Evolutionary conservation across 306 rosid genomes (phyloP).

Genomic region (Rubus parviflorus): DNA sequence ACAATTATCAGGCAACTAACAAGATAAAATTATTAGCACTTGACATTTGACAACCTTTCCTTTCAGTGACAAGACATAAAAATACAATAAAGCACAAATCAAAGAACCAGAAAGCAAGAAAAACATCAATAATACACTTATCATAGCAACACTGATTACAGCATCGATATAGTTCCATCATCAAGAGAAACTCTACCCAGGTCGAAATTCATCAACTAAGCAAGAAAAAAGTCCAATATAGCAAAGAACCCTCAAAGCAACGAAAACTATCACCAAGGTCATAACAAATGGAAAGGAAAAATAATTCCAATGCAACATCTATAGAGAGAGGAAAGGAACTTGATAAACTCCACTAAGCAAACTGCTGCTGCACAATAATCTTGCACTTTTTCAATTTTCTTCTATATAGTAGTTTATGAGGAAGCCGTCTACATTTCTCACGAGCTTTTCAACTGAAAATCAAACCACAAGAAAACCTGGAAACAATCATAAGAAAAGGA

Average conservation of each 20-base stretch:
- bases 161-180: background rate
- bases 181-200: background rate
- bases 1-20: background rate
- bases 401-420: slow-evolving; percentile 27
- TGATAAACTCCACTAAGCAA: slow-evolving; percentile 26
- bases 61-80: background rate
- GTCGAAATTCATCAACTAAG: background rate
- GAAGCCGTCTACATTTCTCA: slow-evolving; percentile 51
- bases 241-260: slow-evolving; percentile 10
- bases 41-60: background rate
- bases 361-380: slow-evolving; percentile 45
- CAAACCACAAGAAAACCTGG: slow-evolving; percentile 60
- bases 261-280: slow-evolving; percentile 15
- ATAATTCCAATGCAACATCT: slow-evolving; percentile 8
- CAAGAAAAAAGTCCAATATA: background rate
- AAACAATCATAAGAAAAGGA: slow-evolving; percentile 7
- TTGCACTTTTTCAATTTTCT: slow-evolving; percentile 26
- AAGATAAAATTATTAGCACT: too few relatives aligned
- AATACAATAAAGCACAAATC: background rate
- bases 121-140: background rate
- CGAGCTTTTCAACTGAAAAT: slow-evolving; percentile 46
- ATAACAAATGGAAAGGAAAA: slow-evolving; percentile 6
- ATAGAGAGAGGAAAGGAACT: background rate
- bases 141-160: background rate
- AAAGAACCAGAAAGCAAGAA: background rate